Base-by-base conservation (phyloP, 805 yeast genomes). In the Yarrowia porcina region DNA sequence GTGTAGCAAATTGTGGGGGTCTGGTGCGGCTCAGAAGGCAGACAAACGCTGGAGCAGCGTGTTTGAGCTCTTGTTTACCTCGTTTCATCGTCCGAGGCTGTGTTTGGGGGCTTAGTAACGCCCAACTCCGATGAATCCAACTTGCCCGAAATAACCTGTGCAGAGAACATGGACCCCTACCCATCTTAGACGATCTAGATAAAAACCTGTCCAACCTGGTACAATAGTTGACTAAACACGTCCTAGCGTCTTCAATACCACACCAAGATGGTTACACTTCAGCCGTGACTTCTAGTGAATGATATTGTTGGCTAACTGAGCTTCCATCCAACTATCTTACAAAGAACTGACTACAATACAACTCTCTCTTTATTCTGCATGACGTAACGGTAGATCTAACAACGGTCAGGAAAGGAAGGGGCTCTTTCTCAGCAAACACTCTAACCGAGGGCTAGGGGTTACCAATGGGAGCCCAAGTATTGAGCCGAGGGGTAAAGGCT, bases 401-500 rank as follows among this genome's bases (percentile, higher is more conserved):
- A 42, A 42, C 47, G 47, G 47, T n/a, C 15, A 45, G 30, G 52
- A 13, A 45, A 45, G 52, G 18, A 45, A 45, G 52, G 52, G 35
- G 52, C 25, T 28, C 52, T 28, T 18, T 28, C 17, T 10, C 10
- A 2, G 13, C 30, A 27, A 39, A 27, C 49, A 9, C 12, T n/a
- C 23, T 18, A 18, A 28, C 33, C 47, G 47, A 42, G 47, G 47
- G 47, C 23, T 10, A 42, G 47, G 50, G 33, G 28, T 9, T n/a
- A 7, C n/a, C n/a, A n/a, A n/a, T n/a, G 25, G 5, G 44, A 8
- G 44, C 17, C 28, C 28, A 18, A 18, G 18, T 6, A 8, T n/a
- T n/a, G 50, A 27, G 52, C 36, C 52, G 52, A 45, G 52, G 52
- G 52, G 52, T 28, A 45, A 28, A 45, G 21, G 17, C 35, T 45